Conservation (phyloP, 495 filamentous ascomycete genomes). For the Daldinia childiae region DNA sequence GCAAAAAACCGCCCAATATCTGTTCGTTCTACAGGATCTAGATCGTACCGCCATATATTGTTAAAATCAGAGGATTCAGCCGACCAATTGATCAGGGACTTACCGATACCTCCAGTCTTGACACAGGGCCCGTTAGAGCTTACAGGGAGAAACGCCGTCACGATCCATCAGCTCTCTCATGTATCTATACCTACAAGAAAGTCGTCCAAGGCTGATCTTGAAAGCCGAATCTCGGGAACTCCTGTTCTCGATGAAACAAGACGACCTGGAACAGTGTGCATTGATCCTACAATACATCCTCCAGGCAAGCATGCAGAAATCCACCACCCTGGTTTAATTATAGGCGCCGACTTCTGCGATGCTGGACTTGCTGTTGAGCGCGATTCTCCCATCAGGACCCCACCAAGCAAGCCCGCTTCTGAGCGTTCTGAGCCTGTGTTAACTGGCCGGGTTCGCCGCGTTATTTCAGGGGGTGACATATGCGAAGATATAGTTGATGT, state of each 20-base stretch:
- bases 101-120: slow-evolving; percentile 39
- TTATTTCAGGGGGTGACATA: slow-evolving; percentile 43
- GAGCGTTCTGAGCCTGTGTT: slow-evolving; percentile 10
- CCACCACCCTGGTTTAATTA: slow-evolving; percentile 24
- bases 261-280: slow-evolving; percentile 22
- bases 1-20: slow-evolving; percentile 31
- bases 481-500: slow-evolving; percentile 44
- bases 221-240: neutral
- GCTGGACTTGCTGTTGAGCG: slow-evolving; percentile 25
- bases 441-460: slow-evolving; percentile 40
- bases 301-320: slow-evolving; percentile 17
- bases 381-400: slow-evolving; percentile 32
- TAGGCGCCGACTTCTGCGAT: slow-evolving; percentile 29
- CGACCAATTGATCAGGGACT: slow-evolving; percentile 29
- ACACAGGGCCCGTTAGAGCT: slow-evolving; percentile 14
- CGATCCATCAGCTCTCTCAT: slow-evolving; percentile 15
- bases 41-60: slow-evolving; percentile 33
- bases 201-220: slow-evolving; percentile 2
- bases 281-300: slow-evolving; percentile 29
- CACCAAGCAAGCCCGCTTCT: slow-evolving; percentile 18
- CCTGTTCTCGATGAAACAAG: slow-evolving; percentile 2
- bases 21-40: slow-evolving; percentile 24
- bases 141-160: slow-evolving; percentile 5
- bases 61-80: slow-evolving; percentile 29
- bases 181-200: slow-evolving; percentile 17